Percentiles rank a stretch among this genome's conserved stretches.
phyloP scores from a whole-genome alignment of 2,329 filamentous ascomycete species.

The Diplodia corticola region DNA sequence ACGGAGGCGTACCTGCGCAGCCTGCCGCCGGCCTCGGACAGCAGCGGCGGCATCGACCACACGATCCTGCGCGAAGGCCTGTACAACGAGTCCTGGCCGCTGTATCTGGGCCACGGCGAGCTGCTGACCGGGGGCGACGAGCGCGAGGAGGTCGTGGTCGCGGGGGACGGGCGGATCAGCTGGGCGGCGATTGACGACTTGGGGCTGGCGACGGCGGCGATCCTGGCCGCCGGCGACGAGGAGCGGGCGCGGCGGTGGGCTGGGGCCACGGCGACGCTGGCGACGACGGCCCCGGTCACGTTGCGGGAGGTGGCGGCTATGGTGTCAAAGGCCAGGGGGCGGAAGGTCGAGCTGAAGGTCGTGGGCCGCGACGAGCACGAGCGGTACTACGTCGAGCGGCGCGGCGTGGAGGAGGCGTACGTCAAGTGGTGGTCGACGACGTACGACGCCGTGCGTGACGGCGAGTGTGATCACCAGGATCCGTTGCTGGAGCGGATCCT shows the following conservation, averaged over 20 bases:
- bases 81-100: slow-evolving; percentile 51
- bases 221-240: slow-evolving; percentile 31
- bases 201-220: slow-evolving; percentile 44
- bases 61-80: slow-evolving; percentile 48
- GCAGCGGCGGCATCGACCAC: slow-evolving; percentile 30
- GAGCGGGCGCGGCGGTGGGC: slow-evolving; percentile 32
- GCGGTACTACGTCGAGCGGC: slow-evolving; percentile 41
- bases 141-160: slow-evolving; percentile 41
- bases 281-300: slow-evolving; percentile 32
- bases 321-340: slow-evolving; percentile 31
- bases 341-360: slow-evolving; percentile 39
- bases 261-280: slow-evolving; percentile 44
- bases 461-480: slow-evolving; percentile 47
- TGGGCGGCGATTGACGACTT: slow-evolving; percentile 50
- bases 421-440: slow-evolving; percentile 51
- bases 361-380: slow-evolving; percentile 44
- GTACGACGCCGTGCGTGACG: slow-evolving; percentile 46
- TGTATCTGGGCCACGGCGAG: slow-evolving; percentile 50
- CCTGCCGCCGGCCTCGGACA: too few relatives aligned
- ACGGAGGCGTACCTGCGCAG: slow-evolving; percentile 44
- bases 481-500: slow-evolving; percentile 43
- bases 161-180: slow-evolving; percentile 44
- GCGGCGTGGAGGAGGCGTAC: slow-evolving; percentile 37
- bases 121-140: slow-evolving; percentile 35
- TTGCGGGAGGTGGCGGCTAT: slow-evolving; percentile 35